Base-by-base conservation (phyloP, 2,329 filamentous ascomycete species). In the Ophiosphaerella narmari region DNA sequence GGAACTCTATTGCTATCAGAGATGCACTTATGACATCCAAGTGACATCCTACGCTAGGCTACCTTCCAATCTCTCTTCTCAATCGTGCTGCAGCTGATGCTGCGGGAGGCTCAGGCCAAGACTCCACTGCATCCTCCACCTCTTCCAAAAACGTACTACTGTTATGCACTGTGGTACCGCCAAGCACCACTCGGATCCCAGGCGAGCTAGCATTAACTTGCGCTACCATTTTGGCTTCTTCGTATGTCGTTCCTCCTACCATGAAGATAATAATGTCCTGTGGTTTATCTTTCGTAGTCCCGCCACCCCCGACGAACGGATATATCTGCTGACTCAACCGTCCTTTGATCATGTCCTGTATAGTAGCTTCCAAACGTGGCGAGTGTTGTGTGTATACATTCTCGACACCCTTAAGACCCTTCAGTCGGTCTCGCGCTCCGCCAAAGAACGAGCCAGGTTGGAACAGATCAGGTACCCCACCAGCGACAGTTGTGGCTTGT, bases 381-480 rank as follows among this genome's bases (percentile, higher is more conserved):
- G 91, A 95, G 73, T 99, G 94, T 72, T 99, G 95, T 0, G 94
- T 99, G 72, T 99, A 99, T 24, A 99, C 94, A 64, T 99, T 99
- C 72, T 99, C 95, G 1, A 99, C 94, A 1, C 94, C 94, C 68
- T 97, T 97, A 12, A 99, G 80, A 0, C 94, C 94, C 67, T 96
- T 96, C 73, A 99, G 91, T 5, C 92, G 86, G 66, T 88, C 90
- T 34, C 91, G 83, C 9, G 92, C 91, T 11, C 90, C 90, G 0
- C 90, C 90, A 74, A 99, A 96, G 57, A 99, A 93, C 4, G 91
- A 93, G 1, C 73, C 71, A 0, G 90, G 88, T 66, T 97, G 92
- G 65, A 99, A 97, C 6, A 97, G 85, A 59, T 97, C 93, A 0
- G 91, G 87, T 49, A 97, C 91, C 5, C 90, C 91, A 8, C 88